Evolutionary conservation across 176 grass and related monocot genomes (phyloP), one percentile per base, ranked within the genome.

Genomic region (Thinopyrum elongatum): DNA sequence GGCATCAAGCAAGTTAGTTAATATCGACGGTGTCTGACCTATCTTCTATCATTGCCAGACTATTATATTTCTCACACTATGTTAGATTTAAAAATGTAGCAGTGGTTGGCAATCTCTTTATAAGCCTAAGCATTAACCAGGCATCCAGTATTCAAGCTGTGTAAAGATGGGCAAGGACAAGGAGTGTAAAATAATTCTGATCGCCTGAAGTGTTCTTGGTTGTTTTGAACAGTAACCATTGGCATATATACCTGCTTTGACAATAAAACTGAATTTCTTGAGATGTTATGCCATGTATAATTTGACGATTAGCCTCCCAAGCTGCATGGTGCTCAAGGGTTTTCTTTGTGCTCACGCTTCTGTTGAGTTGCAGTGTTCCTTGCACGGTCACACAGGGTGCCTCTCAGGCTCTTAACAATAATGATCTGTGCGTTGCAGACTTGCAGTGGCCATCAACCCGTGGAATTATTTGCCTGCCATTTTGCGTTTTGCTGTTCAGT

Each of bases 1-100:
- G 70, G 19, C 46, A 67, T 30, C 33, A 80, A 91, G 74, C 65
- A 83, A 64, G 78, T 72, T 47, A 28, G 63, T 81, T 91, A 35
- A 70, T 19, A 81, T 35, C 67, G 61, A 84, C 76, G 77, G 81
- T 34, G 75, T 76, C 28, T 86, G 42, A 44, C 59, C 57, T 62
- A 10, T 77, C 29, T 33, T 83, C 46, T 60, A 84, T 68, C 62
- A 91, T 69, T 42, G 38, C 23, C 49, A 53, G 35, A 65, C 28
- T 62, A 31, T 30, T 62, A 31, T 30, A 39, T 84, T 61, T 8
- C n/a, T 55, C 44, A 28, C 9, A 57, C 47, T 33, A 39, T 49
- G 82, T 68, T 68, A 75, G 33, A 42, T 62, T 61, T 39, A 65
- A 89, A 76, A 67, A 0, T 0, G 3, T 15, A 11, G 2, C 46